These are phyloP conservation scores for Tephrocybe rancida DNA, from an alignment of 768 basidiomycete species.

Conservation along the genomic window DNA sequence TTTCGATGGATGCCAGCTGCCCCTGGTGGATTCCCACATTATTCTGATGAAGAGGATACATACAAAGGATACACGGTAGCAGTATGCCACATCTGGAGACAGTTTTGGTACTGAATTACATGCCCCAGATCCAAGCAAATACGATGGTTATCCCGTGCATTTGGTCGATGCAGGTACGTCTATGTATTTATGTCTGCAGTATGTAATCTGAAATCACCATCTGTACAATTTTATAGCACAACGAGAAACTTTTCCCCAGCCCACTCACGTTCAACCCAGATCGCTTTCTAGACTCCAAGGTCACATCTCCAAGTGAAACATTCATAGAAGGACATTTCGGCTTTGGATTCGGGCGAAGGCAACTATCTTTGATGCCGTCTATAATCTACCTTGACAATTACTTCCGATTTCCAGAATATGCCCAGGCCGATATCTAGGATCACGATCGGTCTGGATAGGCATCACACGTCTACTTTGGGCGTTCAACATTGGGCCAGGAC, in stretches of 20 bases:
- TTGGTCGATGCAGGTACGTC: slow-evolving; percentile 6
- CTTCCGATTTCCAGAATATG: neutral
- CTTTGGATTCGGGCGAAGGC: slow-evolving; percentile 7
- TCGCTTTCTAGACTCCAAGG: neutral
- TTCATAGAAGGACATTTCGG: slow-evolving; percentile 7
- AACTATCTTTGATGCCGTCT: neutral
- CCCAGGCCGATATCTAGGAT: slow-evolving; percentile 8
- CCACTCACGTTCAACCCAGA: slow-evolving; percentile 1
- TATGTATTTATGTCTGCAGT: neutral
- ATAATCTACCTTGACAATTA: neutral
- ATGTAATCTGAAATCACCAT: neutral
- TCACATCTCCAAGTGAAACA: neutral
- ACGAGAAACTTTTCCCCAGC: slow-evolving; percentile 1
- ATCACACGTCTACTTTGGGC: slow-evolving; percentile 10
- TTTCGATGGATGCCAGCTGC: slow-evolving; percentile 18
- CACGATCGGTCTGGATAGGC: slow-evolving; percentile 9
- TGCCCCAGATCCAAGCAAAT: slow-evolving; percentile 2
- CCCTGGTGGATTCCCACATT: slow-evolving; percentile 15
- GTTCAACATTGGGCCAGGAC: slow-evolving; percentile 5
- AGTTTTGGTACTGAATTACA: neutral
- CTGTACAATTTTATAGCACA: neutral
- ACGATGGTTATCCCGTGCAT: slow-evolving; percentile 6
- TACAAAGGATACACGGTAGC: slow-evolving; percentile 16
- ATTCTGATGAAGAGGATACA: slow-evolving; percentile 18
- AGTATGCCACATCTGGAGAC: neutral